Evolutionary conservation across 78 protist genomes (phyloP).

Genomic region (Dictyostelium discoideum): DNA sequence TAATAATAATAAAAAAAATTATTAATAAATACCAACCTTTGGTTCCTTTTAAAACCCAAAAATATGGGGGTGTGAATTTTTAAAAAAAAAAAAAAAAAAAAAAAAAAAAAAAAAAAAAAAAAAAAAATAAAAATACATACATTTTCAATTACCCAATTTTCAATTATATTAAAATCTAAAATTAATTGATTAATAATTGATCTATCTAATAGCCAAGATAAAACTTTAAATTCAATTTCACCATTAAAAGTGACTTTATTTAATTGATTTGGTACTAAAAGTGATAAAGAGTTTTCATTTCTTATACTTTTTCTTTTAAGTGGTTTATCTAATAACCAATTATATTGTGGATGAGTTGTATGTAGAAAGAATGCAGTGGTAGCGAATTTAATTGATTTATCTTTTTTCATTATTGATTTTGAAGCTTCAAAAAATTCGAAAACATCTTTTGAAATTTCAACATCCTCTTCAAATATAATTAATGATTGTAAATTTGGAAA

Average conservation of each 20-base stretch:
- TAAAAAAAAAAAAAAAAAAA: background rate
- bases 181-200: constrained; percentile 5
- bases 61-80: too few relatives aligned
- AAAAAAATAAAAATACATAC: background rate
- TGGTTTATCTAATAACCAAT: constrained; percentile 74
- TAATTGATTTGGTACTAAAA: constrained; percentile 17
- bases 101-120: background rate
- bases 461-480: constrained; percentile 61
- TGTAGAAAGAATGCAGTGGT: constrained; percentile 70
- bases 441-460: constrained; percentile 41
- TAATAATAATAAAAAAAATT: background rate
- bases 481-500: constrained; percentile 19
- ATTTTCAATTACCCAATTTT: constrained; percentile 57
- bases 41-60: too few relatives aligned
- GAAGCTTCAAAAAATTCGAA: constrained; percentile 61
- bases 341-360: constrained; percentile 69
- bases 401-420: background rate
- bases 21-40: too few relatives aligned
- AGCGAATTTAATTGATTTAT: background rate
- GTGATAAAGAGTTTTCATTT: constrained; percentile 30
- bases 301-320: constrained; percentile 47
- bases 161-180: constrained; percentile 40
- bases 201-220: constrained; percentile 57
- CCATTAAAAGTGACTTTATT: constrained; percentile 44
- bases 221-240: constrained; percentile 69